A percentile compares a stretch with the other conserved stretches of the same genome.
phyloP scores from a whole-genome alignment of 2,329 filamentous ascomycete species.

The Talaromyces sp. region DNA sequence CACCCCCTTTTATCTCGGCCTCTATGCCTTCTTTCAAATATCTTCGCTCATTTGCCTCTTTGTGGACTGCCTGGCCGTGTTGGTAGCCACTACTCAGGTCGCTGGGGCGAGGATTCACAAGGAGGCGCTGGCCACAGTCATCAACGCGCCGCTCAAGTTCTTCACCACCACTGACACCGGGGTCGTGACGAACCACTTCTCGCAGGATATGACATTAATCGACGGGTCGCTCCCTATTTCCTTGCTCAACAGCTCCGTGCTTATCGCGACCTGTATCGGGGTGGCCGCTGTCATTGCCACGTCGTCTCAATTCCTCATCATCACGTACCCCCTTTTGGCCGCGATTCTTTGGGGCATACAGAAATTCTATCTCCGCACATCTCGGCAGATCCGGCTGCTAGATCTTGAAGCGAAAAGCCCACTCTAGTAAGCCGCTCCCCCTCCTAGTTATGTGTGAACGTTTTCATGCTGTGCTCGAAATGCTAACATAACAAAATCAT shows the following conservation, averaged over 20 bases:
- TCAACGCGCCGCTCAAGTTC: slow-evolving; percentile 6
- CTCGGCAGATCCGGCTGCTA: slow-evolving; percentile 55
- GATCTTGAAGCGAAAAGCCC: slow-evolving; percentile 59
- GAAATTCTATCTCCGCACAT: slow-evolving; percentile 56
- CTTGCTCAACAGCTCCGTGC: not conserved
- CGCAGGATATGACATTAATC: not conserved
- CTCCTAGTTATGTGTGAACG: not conserved
- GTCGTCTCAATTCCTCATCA: not conserved
- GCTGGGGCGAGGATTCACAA: slow-evolving; percentile 5
- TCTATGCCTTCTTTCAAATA: slow-evolving; percentile 7
- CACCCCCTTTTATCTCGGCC: slow-evolving; percentile 2
- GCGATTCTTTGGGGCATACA: slow-evolving; percentile 48
- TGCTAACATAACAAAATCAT: not conserved
- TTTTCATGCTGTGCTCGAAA: not conserved
- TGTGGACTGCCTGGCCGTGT: not conserved
- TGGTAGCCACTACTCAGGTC: not conserved
- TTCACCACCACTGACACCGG: not conserved
- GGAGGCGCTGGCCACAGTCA: slow-evolving; percentile 5
- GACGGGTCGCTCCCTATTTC: not conserved
- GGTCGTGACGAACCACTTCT: not conserved
- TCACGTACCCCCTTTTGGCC: not conserved
- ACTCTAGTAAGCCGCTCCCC: slow-evolving; percentile 26
- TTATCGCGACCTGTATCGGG: not conserved
- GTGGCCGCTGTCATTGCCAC: not conserved
- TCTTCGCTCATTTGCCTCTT: slow-evolving; percentile 1